Evolutionary conservation across 495 filamentous ascomycete species (phyloP).

Genomic region (Aspergillus panamensis): DNA sequence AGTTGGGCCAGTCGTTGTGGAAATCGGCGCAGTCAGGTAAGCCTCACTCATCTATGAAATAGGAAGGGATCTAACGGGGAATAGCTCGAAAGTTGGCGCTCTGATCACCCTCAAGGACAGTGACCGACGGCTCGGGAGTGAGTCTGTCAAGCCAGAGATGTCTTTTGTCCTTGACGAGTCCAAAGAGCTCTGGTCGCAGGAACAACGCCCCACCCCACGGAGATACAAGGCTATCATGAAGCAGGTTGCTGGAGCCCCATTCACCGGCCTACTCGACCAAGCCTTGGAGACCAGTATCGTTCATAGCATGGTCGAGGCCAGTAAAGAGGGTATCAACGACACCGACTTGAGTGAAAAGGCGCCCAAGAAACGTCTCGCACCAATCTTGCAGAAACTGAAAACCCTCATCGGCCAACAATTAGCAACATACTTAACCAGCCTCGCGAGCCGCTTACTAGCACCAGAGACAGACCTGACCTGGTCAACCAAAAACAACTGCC

Average conservation of each 20-base stretch:
- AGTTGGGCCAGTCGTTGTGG: slow-evolving; percentile 38
- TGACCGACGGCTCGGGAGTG: slow-evolving; percentile 14
- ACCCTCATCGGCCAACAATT: slow-evolving; percentile 17
- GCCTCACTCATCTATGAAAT: not conserved
- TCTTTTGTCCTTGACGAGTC: slow-evolving; percentile 1
- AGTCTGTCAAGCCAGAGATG: not conserved
- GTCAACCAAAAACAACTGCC: slow-evolving; percentile 3
- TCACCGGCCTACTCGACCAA: slow-evolving; percentile 24
- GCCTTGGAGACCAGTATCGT: slow-evolving; percentile 27
- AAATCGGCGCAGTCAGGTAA: slow-evolving; percentile 34
- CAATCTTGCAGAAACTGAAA: slow-evolving; percentile 7
- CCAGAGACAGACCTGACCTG: slow-evolving; percentile 2
- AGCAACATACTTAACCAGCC: slow-evolving; percentile 23
- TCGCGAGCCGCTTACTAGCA: slow-evolving; percentile 24
- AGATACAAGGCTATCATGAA: slow-evolving; percentile 40
- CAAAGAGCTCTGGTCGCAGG: slow-evolving; percentile 17
- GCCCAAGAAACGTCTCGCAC: not conserved
- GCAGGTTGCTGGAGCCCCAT: slow-evolving; percentile 35
- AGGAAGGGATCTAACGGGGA: not conserved
- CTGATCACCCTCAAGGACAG: slow-evolving; percentile 27
- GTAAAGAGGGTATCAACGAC: slow-evolving; percentile 13
- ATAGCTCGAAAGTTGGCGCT: slow-evolving; percentile 30
- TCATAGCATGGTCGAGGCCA: slow-evolving; percentile 17
- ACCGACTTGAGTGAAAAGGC: slow-evolving; percentile 2
- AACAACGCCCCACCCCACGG: slow-evolving; percentile 20